Conservation (phyloP, 148 eudicot species). For the Camellia japonica region DNA sequence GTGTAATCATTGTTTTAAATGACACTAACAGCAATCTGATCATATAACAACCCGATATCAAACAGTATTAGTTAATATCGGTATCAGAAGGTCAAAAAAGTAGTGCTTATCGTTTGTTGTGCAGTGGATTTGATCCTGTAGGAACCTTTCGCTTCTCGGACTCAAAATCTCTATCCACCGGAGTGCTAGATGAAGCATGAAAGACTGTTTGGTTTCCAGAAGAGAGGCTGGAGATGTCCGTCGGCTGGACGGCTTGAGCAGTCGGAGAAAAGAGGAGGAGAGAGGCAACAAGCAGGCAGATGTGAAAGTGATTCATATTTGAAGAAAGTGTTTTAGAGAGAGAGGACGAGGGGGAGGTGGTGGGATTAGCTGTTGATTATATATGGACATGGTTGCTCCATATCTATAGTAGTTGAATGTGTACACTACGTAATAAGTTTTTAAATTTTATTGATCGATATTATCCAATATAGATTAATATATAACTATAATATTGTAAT, state of each 20-base stretch:
- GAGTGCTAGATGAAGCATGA: neutral
- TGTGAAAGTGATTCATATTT: conserved; percentile 19
- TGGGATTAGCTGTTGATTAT: neutral
- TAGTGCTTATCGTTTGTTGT: conserved; percentile 24
- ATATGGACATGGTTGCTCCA: neutral
- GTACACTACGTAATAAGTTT: too few species aligned
- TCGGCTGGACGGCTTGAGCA: neutral
- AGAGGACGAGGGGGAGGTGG: neutral
- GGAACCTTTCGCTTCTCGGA: conserved; percentile 37
- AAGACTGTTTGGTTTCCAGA: conserved; percentile 5
- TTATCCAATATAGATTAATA: too few species aligned
- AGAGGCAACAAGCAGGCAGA: conserved; percentile 10
- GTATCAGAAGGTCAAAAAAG: too few species aligned
- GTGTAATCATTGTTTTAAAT: too few species aligned
- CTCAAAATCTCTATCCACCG: conserved; percentile 1
- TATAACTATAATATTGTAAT: too few species aligned
- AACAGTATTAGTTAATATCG: too few species aligned
- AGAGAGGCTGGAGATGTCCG: neutral
- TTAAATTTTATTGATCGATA: too few species aligned
- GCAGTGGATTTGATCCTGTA: conserved; percentile 42
- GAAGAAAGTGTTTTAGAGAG: conserved; percentile 4
- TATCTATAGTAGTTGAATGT: neutral
- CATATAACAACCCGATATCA: too few species aligned
- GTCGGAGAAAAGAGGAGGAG: conserved; percentile 11
- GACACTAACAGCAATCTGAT: too few species aligned